Percentiles rank a stretch among this genome's conserved stretches.
These are phyloP conservation scores for Sugiyamaella grinbergsii DNA, from an alignment of 1,139 yeast genomes.

Conservation along the genomic window DNA sequence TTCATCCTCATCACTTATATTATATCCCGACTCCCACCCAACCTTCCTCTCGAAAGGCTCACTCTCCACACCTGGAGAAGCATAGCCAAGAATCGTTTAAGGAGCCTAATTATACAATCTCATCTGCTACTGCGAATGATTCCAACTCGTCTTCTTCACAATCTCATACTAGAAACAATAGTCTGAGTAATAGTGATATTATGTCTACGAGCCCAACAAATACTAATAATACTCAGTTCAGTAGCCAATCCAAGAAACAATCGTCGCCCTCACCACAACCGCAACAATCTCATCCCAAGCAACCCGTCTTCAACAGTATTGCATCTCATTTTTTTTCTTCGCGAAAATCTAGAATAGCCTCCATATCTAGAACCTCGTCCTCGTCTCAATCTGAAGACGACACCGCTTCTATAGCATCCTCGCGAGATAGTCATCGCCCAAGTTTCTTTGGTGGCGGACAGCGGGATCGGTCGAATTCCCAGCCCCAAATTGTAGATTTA, in stretches of 20 bases:
- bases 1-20: constrained; percentile 18
- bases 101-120: constrained; percentile 3
- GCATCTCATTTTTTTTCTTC: constrained; percentile 20
- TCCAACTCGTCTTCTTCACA: constrained; percentile 3
- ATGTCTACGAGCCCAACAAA: constrained; percentile 12
- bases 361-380: constrained; percentile 17
- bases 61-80: background rate
- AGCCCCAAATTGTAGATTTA: constrained; percentile 5
- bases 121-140: too few relatives aligned
- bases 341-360: constrained; percentile 18
- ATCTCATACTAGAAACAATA: constrained; percentile 6
- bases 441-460: constrained; percentile 11
- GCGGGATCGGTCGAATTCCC: constrained; percentile 13
- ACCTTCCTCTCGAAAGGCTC: constrained; percentile 5
- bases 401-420: background rate
- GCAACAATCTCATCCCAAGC: constrained; percentile 7
- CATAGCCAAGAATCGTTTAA: constrained; percentile 6
- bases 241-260: background rate
- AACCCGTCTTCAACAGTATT: constrained; percentile 1
- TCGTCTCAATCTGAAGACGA: constrained; percentile 22
- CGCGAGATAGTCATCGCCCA: constrained; percentile 4
- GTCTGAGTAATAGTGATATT: constrained; percentile 1
- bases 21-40: constrained; percentile 4
- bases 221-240: background rate
- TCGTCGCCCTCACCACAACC: constrained; percentile 3